phyloP scores from a whole-genome alignment of 768 basidiomycete species.

The Mycena sanguinolenta region DNA sequence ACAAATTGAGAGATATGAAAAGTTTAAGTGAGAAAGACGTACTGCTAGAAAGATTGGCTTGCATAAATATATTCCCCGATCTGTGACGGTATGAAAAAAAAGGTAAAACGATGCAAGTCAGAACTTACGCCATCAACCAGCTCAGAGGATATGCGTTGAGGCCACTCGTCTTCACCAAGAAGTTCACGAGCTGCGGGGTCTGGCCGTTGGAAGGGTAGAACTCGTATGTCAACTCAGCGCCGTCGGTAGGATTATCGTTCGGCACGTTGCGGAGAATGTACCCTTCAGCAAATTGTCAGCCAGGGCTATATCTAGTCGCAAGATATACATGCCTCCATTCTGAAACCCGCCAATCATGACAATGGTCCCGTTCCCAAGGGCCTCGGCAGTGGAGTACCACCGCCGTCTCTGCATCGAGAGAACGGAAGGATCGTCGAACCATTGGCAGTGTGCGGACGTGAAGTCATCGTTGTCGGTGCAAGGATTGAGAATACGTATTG shows the following conservation, averaged over 20 bases:
- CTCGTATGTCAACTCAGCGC: conserved; percentile 86
- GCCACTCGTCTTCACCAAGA: conserved; percentile 80
- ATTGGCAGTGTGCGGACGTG: conserved; percentile 66
- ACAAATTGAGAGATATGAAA: conserved; percentile 31
- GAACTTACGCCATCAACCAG: conserved; percentile 65
- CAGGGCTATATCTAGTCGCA: too few species aligned
- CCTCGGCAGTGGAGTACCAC: conserved; percentile 85
- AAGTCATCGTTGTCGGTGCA: conserved; percentile 68
- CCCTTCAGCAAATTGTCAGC: neutral
- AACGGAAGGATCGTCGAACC: conserved; percentile 74
- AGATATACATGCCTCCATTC: conserved; percentile 59
- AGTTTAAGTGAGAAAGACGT: conserved; percentile 43
- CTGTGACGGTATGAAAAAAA: conserved; percentile 38
- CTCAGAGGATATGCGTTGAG: conserved; percentile 83
- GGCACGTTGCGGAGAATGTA: conserved; percentile 84
- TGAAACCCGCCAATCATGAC: conserved; percentile 86
- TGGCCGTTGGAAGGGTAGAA: conserved; percentile 77
- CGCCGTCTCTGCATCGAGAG: conserved; percentile 75
- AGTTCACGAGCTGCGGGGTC: conserved; percentile 66
- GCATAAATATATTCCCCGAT: conserved; percentile 84
- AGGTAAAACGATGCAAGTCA: neutral
- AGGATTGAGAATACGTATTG: conserved; percentile 87
- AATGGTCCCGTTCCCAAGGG: conserved; percentile 81
- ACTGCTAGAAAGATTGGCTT: conserved; percentile 86
- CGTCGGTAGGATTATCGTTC: conserved; percentile 73